These are phyloP conservation scores for Hypoxylon perforatum DNA, from an alignment of 495 filamentous ascomycete genomes.

Conservation along the genomic window DNA sequence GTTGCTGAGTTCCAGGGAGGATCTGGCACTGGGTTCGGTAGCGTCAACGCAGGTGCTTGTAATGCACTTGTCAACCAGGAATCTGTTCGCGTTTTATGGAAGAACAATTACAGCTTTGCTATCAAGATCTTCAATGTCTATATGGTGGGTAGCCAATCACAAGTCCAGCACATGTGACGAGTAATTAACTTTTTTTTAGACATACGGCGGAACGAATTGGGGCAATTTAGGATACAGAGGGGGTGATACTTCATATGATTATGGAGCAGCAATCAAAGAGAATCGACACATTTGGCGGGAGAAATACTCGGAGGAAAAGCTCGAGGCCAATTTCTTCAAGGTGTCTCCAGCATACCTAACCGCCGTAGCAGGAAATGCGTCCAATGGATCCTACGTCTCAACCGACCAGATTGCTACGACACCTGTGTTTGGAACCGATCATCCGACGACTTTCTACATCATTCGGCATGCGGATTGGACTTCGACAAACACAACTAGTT, in stretches of 20 bases:
- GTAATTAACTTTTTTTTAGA: constrained; percentile 52
- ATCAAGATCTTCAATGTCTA: constrained; percentile 33
- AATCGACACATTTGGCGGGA: constrained; percentile 70
- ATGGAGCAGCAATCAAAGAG: constrained; percentile 73
- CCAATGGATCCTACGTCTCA: constrained; percentile 51
- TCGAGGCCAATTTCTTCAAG: constrained; percentile 77
- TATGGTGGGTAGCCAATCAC: constrained; percentile 3
- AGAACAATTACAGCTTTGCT: constrained; percentile 69
- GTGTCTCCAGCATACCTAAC: constrained; percentile 74
- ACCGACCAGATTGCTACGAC: constrained; percentile 70
- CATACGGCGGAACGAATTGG: constrained; percentile 82
- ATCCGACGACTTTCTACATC: constrained; percentile 69
- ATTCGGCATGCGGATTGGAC: constrained; percentile 72
- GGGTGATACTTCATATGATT: constrained; percentile 80
- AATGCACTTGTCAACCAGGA: constrained; percentile 71
- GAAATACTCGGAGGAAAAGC: constrained; percentile 82
- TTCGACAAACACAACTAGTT: constrained; percentile 63
- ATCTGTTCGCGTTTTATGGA: constrained; percentile 81
- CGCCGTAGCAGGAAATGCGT: constrained; percentile 54
- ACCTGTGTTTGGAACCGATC: constrained; percentile 58
- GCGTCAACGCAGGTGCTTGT: constrained; percentile 53
- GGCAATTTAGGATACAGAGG: constrained; percentile 79
- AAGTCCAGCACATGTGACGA: neutral
- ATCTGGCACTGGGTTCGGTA: constrained; percentile 39
- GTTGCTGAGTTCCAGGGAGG: constrained; percentile 80